Percentiles rank a stretch among this genome's conserved stretches.
These are phyloP conservation scores for Cymbopogon citratus DNA, from an alignment of 176 grass and related monocot species.

Conservation along the genomic window DNA sequence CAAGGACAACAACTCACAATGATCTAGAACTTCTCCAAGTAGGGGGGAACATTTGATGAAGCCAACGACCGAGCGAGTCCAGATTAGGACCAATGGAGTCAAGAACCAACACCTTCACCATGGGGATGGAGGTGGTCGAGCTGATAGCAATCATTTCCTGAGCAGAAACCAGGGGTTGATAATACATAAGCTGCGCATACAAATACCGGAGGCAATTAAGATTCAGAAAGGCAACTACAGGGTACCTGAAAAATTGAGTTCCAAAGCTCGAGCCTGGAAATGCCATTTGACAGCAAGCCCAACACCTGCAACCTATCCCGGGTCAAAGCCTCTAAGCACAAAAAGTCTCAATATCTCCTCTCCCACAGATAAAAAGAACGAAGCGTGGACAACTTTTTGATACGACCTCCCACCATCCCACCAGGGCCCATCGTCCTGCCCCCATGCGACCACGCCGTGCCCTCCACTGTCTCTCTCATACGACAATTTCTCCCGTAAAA, in stretches of 20 bases:
- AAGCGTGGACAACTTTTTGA: too few relatives aligned
- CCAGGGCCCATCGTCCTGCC: too few relatives aligned
- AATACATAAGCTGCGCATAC: neutral
- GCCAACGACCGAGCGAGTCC: neutral
- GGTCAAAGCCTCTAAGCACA: too few relatives aligned
- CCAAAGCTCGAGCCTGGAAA: neutral
- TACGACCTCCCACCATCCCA: too few relatives aligned
- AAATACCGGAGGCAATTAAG: neutral
- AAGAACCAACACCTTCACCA: neutral
- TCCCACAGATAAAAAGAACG: too few relatives aligned
- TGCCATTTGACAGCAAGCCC: neutral
- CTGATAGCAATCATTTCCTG: neutral
- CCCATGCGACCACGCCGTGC: too few relatives aligned
- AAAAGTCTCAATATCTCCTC: too few relatives aligned
- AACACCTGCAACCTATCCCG: neutral
- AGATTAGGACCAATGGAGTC: neutral
- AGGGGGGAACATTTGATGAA: slow-evolving; percentile 5
- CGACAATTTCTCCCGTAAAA: too few relatives aligned
- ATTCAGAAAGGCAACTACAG: neutral
- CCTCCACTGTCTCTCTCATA: too few relatives aligned
- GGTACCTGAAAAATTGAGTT: neutral
- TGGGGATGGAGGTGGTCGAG: neutral
- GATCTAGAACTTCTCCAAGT: neutral
- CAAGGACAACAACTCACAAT: neutral
- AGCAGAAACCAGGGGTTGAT: neutral